Conservation (phyloP, 768 basidiomycete genomes). For the Podaxis rugospora region DNA sequence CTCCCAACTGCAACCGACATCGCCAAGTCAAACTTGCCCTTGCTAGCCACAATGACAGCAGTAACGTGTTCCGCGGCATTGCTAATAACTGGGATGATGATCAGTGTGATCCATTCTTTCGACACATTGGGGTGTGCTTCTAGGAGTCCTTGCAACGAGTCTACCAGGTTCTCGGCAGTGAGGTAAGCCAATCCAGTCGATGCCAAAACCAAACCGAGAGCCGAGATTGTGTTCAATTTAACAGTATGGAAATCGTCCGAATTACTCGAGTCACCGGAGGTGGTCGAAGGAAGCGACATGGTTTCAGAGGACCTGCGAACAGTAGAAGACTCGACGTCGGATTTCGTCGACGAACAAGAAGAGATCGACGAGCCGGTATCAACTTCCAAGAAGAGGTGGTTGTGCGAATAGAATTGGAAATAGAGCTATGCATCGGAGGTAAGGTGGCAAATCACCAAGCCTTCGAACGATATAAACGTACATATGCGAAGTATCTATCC, state of each 20-base stretch:
- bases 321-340: background rate
- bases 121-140: slow-evolving; percentile 32
- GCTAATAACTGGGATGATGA: slow-evolving; percentile 38
- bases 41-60: slow-evolving; percentile 36
- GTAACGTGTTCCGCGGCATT: slow-evolving; percentile 40
- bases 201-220: slow-evolving; percentile 26
- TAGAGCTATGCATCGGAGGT: slow-evolving; percentile 29
- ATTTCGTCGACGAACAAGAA: slow-evolving; percentile 8
- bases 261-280: background rate
- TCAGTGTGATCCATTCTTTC: slow-evolving; percentile 41
- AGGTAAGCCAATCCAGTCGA: slow-evolving; percentile 36
- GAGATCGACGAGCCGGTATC: slow-evolving; percentile 20
- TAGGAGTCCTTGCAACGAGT: slow-evolving; percentile 35
- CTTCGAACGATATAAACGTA: slow-evolving; percentile 8
- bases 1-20: slow-evolving; percentile 40
- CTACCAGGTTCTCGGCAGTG: slow-evolving; percentile 37
- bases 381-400: slow-evolving; percentile 37
- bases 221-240: slow-evolving; percentile 31
- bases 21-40: slow-evolving; percentile 38
- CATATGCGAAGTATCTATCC: slow-evolving; percentile 25
- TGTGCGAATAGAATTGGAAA: slow-evolving; percentile 54
- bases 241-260: slow-evolving; percentile 21
- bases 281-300: slow-evolving; percentile 18
- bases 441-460: background rate
- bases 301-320: slow-evolving; percentile 13